Conservation (phyloP, 2,329 filamentous ascomycete species). For the Piedraia hortae region DNA sequence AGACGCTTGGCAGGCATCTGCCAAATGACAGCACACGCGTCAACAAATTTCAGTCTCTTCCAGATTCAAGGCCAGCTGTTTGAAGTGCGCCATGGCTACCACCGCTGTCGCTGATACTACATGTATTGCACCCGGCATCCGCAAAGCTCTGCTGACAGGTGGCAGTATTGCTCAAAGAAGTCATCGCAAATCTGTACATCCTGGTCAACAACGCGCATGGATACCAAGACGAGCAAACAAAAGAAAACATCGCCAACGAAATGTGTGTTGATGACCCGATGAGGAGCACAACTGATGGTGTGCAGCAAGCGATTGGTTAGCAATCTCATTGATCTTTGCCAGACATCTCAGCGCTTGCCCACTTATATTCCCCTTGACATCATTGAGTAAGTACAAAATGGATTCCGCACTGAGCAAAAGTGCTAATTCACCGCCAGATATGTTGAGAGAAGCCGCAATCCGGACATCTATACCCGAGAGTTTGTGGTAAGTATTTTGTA, state of each 20-base stretch:
- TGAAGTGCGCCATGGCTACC: too few relatives aligned
- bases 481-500: conserved; percentile 21
- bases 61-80: too few relatives aligned
- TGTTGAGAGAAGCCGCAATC: conserved; percentile 34
- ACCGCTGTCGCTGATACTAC: too few relatives aligned
- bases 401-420: not conserved
- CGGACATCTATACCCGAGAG: conserved; percentile 38
- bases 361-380: conserved; percentile 32
- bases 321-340: conserved; percentile 25
- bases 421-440: conserved; percentile 13
- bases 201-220: conserved; percentile 30
- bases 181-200: conserved; percentile 34
- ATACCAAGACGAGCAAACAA: conserved; percentile 28
- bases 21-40: too few relatives aligned
- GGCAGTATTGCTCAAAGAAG: too few relatives aligned
- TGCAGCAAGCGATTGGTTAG: conserved; percentile 23
- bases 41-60: too few relatives aligned
- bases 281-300: too few relatives aligned
- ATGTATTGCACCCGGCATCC: too few relatives aligned
- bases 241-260: conserved; percentile 29
- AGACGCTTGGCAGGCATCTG: too few relatives aligned
- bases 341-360: conserved; percentile 20
- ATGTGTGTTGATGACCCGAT: conserved; percentile 24
- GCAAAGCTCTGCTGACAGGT: too few relatives aligned
- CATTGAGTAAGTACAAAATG: conserved; percentile 17